These are phyloP conservation scores for Saksenaea oblongispora DNA, from an alignment of 371 early-diverging fungal species.

Conservation along the genomic window DNA sequence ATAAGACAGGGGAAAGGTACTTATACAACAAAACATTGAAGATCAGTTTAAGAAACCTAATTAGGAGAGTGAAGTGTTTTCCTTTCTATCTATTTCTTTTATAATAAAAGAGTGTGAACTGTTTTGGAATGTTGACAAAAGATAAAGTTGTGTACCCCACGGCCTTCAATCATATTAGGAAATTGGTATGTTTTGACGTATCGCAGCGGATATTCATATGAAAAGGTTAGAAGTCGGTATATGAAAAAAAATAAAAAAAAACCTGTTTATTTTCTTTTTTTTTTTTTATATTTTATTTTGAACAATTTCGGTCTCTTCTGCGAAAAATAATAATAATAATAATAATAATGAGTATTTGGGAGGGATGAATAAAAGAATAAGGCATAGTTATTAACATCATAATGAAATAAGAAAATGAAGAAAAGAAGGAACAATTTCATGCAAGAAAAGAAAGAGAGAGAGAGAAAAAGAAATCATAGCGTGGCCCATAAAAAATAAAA, in stretches of 20 bases:
- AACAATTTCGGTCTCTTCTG: too few species aligned
- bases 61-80: too few species aligned
- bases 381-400: conserved; percentile 2
- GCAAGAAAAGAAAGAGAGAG: neutral
- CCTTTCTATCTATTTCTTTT: too few species aligned
- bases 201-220: conserved; percentile 1
- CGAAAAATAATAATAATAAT: neutral
- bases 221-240: conserved; percentile 1
- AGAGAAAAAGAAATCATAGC: neutral
- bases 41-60: neutral
- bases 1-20: too few species aligned
- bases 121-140: conserved; percentile 2
- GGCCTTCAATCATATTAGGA: neutral
- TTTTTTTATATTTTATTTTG: neutral
- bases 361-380: neutral
- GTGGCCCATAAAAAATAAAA: neutral
- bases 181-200: neutral
- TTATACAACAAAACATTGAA: neutral
- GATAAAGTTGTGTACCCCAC: conserved; percentile 1
- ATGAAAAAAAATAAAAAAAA: neutral
- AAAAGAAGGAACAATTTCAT: neutral
- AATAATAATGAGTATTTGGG: neutral
- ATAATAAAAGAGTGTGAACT: neutral
- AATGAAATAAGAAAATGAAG: neutral
- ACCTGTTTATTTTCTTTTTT: neutral